Percentiles rank a stretch among this genome's conserved stretches.
Conservation (phyloP, 495 filamentous ascomycete species). For the Niebla homalea region DNA sequence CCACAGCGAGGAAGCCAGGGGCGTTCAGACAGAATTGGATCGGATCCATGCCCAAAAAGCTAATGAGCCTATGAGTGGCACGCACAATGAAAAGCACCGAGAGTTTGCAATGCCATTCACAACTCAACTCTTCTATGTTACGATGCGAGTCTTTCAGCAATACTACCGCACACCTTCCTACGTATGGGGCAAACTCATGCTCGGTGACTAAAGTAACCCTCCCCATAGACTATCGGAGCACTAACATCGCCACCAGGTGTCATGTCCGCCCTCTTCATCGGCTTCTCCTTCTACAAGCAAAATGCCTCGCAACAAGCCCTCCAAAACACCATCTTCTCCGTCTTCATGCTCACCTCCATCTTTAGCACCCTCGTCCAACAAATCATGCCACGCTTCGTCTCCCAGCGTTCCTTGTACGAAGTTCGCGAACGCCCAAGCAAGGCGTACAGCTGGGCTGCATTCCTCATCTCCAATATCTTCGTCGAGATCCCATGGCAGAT, state of each 20-base stretch:
- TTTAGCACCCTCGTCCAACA: constrained; percentile 57
- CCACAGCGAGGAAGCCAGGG: constrained; percentile 27
- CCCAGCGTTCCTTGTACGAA: constrained; percentile 52
- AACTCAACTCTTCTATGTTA: constrained; percentile 43
- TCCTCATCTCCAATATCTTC: constrained; percentile 54
- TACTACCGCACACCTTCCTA: constrained; percentile 53
- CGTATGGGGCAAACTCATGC: constrained; percentile 43
- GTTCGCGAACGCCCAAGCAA: constrained; percentile 56
- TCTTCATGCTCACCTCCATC: constrained; percentile 69
- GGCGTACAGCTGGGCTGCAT: constrained; percentile 60
- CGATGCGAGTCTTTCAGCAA: constrained; percentile 42
- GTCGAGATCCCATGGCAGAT: constrained; percentile 62
- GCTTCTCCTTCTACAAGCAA: constrained; percentile 57
- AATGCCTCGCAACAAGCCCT: constrained; percentile 53
- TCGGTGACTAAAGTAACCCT: neutral
- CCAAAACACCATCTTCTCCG: constrained; percentile 70
- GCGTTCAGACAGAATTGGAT: constrained; percentile 39
- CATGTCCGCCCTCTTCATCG: constrained; percentile 45
- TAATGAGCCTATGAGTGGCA: constrained; percentile 18
- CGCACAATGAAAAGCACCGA: constrained; percentile 14
- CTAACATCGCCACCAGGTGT: constrained; percentile 20
- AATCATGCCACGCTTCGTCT: constrained; percentile 58
- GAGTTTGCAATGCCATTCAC: constrained; percentile 47
- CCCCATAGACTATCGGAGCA: too few species aligned
- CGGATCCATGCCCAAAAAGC: constrained; percentile 33